These are phyloP conservation scores for Neopestalotiopsis sp. DNA, from an alignment of 2,329 filamentous ascomycete species.

Conservation along the genomic window DNA sequence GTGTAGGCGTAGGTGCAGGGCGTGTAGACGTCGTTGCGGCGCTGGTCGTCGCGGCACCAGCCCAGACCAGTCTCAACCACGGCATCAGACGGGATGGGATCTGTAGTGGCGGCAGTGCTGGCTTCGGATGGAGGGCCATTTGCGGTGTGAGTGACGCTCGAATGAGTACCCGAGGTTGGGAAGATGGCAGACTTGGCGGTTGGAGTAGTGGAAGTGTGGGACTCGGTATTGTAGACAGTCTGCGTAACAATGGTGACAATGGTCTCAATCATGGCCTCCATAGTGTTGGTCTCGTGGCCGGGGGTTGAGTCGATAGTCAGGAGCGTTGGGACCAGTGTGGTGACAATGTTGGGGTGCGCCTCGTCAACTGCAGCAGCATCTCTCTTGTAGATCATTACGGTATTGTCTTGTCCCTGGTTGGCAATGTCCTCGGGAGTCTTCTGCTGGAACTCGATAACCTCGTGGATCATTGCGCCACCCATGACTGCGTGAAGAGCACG, in stretches of 20 bases:
- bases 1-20: neutral
- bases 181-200: neutral
- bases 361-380: neutral
- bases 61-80: neutral
- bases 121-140: neutral
- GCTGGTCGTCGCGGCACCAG: neutral
- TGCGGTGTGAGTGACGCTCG: neutral
- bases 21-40: neutral
- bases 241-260: neutral
- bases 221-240: neutral
- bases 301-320: neutral
- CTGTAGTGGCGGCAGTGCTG: neutral
- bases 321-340: neutral
- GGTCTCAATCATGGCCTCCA: neutral
- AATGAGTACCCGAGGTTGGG: neutral
- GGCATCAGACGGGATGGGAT: neutral
- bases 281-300: neutral
- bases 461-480: neutral
- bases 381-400: neutral
- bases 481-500: neutral
- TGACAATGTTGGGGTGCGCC: neutral
- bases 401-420: neutral
- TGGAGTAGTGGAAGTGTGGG: no score
- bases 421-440: neutral
- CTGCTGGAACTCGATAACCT: neutral